phyloP scores from a whole-genome alignment of 2,329 filamentous ascomycete genomes.

The Claviceps fusiformis region DNA sequence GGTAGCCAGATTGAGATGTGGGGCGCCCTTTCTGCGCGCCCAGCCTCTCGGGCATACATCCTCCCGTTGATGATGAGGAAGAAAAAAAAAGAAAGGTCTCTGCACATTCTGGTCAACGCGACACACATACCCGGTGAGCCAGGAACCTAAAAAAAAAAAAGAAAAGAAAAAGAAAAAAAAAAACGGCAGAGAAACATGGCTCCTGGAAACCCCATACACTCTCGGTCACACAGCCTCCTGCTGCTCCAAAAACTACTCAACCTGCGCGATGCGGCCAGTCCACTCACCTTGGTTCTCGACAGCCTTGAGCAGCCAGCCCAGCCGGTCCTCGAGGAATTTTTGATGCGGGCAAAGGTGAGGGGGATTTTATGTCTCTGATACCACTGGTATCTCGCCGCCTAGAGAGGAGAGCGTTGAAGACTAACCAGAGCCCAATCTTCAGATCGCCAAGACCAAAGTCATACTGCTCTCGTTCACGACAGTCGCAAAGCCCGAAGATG shows the following conservation, averaged over 20 bases:
- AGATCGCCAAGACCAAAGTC: constrained; percentile 52
- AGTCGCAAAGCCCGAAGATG: constrained; percentile 46
- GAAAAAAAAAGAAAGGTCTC: background rate
- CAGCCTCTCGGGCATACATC: background rate
- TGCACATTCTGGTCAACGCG: background rate
- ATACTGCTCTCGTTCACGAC: constrained; percentile 71
- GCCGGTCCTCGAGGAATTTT: constrained; percentile 60
- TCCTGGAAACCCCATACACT: constrained; percentile 45
- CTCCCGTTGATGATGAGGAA: background rate
- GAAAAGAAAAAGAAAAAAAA: background rate
- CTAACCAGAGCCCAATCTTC: background rate
- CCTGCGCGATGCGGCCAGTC: constrained; percentile 65
- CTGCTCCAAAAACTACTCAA: constrained; percentile 72
- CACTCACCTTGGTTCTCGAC: constrained; percentile 77
- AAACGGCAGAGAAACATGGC: constrained; percentile 30
- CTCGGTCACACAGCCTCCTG: constrained; percentile 71
- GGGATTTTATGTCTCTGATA: background rate
- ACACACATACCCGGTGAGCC: background rate
- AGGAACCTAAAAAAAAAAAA: background rate
- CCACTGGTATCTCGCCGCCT: background rate
- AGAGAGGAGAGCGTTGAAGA: background rate
- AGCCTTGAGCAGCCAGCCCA: constrained; percentile 67
- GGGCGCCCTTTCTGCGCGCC: background rate
- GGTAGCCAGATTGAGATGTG: background rate
- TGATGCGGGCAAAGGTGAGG: constrained; percentile 55